phyloP scores from a whole-genome alignment of 768 basidiomycete genomes.

The Paxillus ammoniavirescens region DNA sequence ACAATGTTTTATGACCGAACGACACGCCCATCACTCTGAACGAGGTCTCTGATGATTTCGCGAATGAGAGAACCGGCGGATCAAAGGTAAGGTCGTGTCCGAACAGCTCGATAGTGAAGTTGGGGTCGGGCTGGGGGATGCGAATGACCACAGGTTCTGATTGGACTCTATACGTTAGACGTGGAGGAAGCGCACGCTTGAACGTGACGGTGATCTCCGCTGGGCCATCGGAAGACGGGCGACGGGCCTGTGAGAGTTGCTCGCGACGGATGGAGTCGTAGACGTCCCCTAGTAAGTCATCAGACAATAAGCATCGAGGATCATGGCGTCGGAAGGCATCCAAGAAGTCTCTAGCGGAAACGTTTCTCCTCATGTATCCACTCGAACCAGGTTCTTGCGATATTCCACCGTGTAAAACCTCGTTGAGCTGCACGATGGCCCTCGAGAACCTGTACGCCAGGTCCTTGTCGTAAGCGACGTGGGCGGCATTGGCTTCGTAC shows the following conservation, averaged over 20 bases:
- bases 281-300: slow-evolving; percentile 73
- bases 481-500: slow-evolving; percentile 83
- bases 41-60: slow-evolving; percentile 74
- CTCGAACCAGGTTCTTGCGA: slow-evolving; percentile 58
- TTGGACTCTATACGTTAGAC: slow-evolving; percentile 83
- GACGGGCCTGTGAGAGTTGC: slow-evolving; percentile 67
- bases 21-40: slow-evolving; percentile 89
- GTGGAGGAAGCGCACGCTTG: slow-evolving; percentile 71
- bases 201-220: slow-evolving; percentile 61
- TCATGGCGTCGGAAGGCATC: slow-evolving; percentile 83
- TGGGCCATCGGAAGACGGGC: slow-evolving; percentile 37
- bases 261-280: slow-evolving; percentile 77
- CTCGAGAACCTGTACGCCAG: slow-evolving; percentile 74
- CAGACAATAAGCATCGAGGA: slow-evolving; percentile 62
- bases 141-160: slow-evolving; percentile 87
- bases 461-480: slow-evolving; percentile 81
- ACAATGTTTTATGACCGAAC: slow-evolving; percentile 78
- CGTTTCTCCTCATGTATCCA: slow-evolving; percentile 51
- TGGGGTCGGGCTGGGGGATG: slow-evolving; percentile 82
- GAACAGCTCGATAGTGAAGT: slow-evolving; percentile 76
- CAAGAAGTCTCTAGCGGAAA: slow-evolving; percentile 77
- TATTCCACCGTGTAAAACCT: slow-evolving; percentile 77
- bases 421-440: slow-evolving; percentile 85
- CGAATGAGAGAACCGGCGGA: slow-evolving; percentile 78
- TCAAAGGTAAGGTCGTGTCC: slow-evolving; percentile 91